Conservation (phyloP, 768 basidiomycete species). For the Lactarius tabidus region DNA sequence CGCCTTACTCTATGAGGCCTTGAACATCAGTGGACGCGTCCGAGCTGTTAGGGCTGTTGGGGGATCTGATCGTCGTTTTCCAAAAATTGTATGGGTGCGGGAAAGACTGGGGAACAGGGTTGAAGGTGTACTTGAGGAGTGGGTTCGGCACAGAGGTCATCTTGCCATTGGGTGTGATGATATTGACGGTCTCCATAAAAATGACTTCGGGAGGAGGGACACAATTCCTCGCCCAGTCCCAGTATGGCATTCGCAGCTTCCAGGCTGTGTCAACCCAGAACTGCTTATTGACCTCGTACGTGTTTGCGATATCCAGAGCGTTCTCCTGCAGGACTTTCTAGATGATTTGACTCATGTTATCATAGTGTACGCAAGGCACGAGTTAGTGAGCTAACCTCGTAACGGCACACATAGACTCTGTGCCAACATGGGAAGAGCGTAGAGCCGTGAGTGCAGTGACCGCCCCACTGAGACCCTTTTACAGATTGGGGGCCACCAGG, state of each 20-base stretch:
- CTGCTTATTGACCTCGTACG: slow-evolving; percentile 31
- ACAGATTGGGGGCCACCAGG: slow-evolving; percentile 32
- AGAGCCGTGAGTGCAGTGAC: slow-evolving; percentile 54
- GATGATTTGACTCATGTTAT: neutral
- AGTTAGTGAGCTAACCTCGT: slow-evolving; percentile 39
- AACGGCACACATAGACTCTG: slow-evolving; percentile 47
- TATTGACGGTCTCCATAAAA: slow-evolving; percentile 32
- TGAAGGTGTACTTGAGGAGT: slow-evolving; percentile 36
- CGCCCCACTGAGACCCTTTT: slow-evolving; percentile 34
- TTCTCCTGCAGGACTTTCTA: slow-evolving; percentile 47
- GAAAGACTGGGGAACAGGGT: slow-evolving; percentile 29
- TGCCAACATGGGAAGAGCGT: slow-evolving; percentile 56
- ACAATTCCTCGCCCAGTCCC: slow-evolving; percentile 47
- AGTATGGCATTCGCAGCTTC: slow-evolving; percentile 42
- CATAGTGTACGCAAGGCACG: neutral
- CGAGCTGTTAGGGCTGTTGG: neutral
- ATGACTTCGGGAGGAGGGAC: slow-evolving; percentile 42
- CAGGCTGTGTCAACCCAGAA: slow-evolving; percentile 36
- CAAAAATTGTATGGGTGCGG: slow-evolving; percentile 8
- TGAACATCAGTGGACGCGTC: slow-evolving; percentile 29
- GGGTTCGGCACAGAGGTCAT: slow-evolving; percentile 34
- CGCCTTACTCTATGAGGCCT: slow-evolving; percentile 31
- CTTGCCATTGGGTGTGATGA: slow-evolving; percentile 34
- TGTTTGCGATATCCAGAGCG: slow-evolving; percentile 40
- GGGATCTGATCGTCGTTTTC: slow-evolving; percentile 18